phyloP scores from a whole-genome alignment of 1,284 basidiomycete genomes.

The Heterobasidion parviporum region DNA sequence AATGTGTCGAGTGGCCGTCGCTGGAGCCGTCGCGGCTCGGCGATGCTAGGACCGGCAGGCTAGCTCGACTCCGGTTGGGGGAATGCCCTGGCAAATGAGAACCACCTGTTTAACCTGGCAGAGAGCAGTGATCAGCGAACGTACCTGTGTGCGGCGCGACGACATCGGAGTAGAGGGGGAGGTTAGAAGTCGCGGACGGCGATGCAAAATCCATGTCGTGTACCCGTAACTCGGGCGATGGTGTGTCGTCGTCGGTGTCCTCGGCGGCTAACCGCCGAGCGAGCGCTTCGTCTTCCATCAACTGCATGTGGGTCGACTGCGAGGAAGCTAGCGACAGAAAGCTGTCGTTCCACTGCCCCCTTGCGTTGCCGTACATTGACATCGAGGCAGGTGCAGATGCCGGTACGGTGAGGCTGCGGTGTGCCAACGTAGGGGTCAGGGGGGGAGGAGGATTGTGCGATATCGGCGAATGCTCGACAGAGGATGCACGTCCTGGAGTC shows the following conservation, averaged over 20 bases:
- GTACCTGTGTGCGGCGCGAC: not conserved
- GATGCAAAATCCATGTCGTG: not conserved
- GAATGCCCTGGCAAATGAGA: not conserved
- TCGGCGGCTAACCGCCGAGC: conserved; percentile 25
- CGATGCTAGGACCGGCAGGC: not conserved
- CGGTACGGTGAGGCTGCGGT: not conserved
- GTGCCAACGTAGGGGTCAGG: not conserved
- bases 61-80: not conserved
- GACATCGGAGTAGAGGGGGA: not conserved
- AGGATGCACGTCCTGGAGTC: not conserved
- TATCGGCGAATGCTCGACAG: not conserved
- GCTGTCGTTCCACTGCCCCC: not conserved
- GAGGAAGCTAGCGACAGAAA: conserved; percentile 1
- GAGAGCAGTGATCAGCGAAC: not conserved
- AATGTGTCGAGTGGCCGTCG: not conserved
- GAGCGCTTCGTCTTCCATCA: conserved; percentile 27
- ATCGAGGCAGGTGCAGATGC: not conserved
- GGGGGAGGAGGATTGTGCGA: not conserved
- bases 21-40: not conserved
- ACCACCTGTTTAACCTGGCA: not conserved
- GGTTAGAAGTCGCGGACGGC: not conserved
- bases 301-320: conserved; percentile 12
- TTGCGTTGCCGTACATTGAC: not conserved
- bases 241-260: conserved; percentile 9
- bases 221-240: not conserved